Evolutionary conservation across 108 stramenopile genomes (phyloP).

Genomic region (Skeletonema tropicum): DNA sequence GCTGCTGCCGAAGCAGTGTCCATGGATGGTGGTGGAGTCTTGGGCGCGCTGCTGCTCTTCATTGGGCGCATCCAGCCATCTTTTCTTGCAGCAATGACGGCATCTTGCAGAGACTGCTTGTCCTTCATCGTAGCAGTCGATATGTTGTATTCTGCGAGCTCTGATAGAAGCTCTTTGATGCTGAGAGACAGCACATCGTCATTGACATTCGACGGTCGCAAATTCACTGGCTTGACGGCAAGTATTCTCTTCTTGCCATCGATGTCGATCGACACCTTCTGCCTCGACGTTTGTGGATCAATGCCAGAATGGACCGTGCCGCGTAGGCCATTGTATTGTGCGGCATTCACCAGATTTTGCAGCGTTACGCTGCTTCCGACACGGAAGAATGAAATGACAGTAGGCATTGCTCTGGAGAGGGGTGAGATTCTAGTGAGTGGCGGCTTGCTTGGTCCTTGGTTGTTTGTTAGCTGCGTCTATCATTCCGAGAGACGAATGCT

Average conservation of each 20-base stretch:
- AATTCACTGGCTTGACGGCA: conserved; percentile 46
- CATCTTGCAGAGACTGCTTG: background rate
- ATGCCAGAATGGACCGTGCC: conserved; percentile 46
- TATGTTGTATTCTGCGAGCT: background rate
- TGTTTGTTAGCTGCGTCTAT: no score
- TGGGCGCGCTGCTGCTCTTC: background rate
- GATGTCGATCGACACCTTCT: conserved; percentile 49
- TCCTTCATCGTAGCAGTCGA: background rate
- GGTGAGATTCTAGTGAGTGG: no score
- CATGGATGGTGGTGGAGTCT: background rate
- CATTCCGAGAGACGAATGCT: no score
- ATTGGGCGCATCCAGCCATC: background rate
- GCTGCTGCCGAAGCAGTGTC: background rate
- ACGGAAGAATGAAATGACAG: conserved; percentile 31
- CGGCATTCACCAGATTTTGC: conserved; percentile 46
- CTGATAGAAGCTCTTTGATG: background rate
- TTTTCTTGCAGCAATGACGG: background rate
- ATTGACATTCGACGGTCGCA: conserved; percentile 2
- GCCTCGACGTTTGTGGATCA: conserved; percentile 27
- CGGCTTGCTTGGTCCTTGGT: no score
- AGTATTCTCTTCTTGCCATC: conserved; percentile 24
- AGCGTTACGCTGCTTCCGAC: conserved; percentile 54
- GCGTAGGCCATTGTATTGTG: conserved; percentile 56
- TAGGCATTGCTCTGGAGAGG: no score
- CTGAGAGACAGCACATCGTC: background rate